phyloP scores from a whole-genome alignment of 1,139 yeast genomes.

The Trichomonascaceae sp. region DNA sequence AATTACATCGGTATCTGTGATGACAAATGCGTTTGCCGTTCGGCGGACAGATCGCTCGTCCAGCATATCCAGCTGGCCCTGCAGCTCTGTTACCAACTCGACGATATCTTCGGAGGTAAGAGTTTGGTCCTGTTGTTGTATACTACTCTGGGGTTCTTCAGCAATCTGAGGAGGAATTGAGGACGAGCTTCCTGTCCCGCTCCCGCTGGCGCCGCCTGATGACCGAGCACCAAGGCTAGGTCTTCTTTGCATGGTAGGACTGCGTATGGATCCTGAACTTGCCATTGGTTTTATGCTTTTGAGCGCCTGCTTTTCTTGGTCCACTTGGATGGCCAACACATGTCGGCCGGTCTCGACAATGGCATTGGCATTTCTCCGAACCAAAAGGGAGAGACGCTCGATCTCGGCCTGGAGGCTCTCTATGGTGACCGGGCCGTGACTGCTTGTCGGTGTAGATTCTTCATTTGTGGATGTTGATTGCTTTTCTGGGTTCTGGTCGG shows the following conservation, averaged over 20 bases:
- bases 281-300: background rate
- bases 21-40: constrained; percentile 22
- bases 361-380: constrained; percentile 20
- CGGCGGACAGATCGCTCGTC: constrained; percentile 28
- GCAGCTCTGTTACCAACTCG: constrained; percentile 77
- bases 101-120: constrained; percentile 75
- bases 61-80: constrained; percentile 58
- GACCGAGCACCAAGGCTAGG: background rate
- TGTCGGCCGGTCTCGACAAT: constrained; percentile 66
- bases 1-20: constrained; percentile 29
- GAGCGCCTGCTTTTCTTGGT: constrained; percentile 24
- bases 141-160: background rate
- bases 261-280: background rate
- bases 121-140: constrained; percentile 9
- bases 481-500: too few relatives aligned
- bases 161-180: too few relatives aligned
- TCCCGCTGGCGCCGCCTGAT: background rate
- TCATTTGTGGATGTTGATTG: too few relatives aligned
- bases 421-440: constrained; percentile 6
- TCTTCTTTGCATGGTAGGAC: background rate
- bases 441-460: too few relatives aligned
- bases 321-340: constrained; percentile 53
- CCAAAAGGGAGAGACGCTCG: constrained; percentile 18
- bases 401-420: constrained; percentile 14
- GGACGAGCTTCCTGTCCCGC: background rate